phyloP scores from a whole-genome alignment of 306 rosid genomes.

The Senna siamea region DNA sequence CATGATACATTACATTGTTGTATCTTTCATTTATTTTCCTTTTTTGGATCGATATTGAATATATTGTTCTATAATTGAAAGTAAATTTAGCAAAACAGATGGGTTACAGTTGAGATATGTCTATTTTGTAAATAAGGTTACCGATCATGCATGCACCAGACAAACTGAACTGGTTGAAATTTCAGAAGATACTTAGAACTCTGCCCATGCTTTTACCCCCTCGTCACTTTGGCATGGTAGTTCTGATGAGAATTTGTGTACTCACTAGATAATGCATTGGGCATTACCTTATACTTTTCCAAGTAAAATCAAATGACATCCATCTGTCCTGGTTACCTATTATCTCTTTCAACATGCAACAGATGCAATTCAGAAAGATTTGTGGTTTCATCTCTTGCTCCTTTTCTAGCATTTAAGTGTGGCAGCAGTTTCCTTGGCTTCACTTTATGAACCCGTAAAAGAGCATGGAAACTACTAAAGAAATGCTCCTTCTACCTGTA shows the following conservation, averaged over 20 bases:
- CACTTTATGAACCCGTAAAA: background rate
- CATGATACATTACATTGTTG: slow-evolving; percentile 19
- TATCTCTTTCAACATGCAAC: too few species aligned
- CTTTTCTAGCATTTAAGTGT: background rate
- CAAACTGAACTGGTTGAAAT: background rate
- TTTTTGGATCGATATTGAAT: slow-evolving; percentile 1
- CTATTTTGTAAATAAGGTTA: background rate
- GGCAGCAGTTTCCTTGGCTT: background rate
- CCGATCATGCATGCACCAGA: background rate
- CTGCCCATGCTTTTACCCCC: background rate
- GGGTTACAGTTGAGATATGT: slow-evolving; percentile 7
- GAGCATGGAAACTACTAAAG: background rate
- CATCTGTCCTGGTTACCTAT: too few species aligned
- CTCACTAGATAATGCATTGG: background rate
- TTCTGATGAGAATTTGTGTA: background rate
- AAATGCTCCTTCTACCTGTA: background rate
- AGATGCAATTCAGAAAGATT: slow-evolving; percentile 7
- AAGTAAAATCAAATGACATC: too few species aligned
- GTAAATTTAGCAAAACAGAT: background rate
- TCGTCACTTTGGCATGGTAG: background rate
- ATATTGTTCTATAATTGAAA: background rate
- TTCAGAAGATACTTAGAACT: background rate
- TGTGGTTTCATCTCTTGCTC: slow-evolving; percentile 8
- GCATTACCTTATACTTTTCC: background rate
- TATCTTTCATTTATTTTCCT: background rate